Evolutionary conservation across 768 basidiomycete genomes (phyloP).

Genomic region (Hypsizygus marmoreus): DNA sequence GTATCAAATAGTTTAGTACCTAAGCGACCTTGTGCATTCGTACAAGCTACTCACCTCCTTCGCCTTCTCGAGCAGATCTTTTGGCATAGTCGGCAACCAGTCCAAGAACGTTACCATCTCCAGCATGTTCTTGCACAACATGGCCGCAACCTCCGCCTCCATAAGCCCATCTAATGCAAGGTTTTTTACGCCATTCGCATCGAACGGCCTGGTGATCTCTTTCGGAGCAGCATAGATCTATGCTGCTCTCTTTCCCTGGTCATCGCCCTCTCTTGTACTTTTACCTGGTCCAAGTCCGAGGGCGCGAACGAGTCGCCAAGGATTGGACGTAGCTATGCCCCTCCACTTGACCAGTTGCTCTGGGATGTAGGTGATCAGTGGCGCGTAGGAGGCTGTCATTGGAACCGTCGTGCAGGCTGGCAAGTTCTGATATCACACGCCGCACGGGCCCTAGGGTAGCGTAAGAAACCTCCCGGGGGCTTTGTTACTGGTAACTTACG

Average conservation of each 20-base stretch:
- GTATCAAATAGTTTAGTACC: neutral
- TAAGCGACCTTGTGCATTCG: neutral
- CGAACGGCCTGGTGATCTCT: neutral
- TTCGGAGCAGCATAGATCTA: conserved; percentile 4
- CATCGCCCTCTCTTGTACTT: conserved; percentile 7
- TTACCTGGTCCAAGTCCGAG: conserved; percentile 5
- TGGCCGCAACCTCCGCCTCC: conserved; percentile 3
- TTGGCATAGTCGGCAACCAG: conserved; percentile 4
- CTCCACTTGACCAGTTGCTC: conserved; percentile 11
- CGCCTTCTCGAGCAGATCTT: conserved; percentile 6
- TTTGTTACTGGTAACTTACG: no score
- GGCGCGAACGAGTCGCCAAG: conserved; percentile 4
- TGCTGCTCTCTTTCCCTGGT: conserved; percentile 3
- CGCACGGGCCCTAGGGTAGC: no score
- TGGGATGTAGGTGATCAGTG: conserved; percentile 7
- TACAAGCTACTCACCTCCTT: conserved; percentile 1
- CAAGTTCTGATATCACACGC: no score
- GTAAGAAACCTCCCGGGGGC: no score
- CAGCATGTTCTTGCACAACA: conserved; percentile 7
- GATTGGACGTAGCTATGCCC: conserved; percentile 4
- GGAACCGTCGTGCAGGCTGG: no score
- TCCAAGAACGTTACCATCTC: conserved; percentile 2
- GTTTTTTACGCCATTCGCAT: neutral
- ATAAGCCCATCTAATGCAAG: conserved; percentile 3
- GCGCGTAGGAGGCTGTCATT: no score